phyloP scores from a whole-genome alignment of 495 filamentous ascomycete genomes.

The Trichodelitschia bisporula region DNA sequence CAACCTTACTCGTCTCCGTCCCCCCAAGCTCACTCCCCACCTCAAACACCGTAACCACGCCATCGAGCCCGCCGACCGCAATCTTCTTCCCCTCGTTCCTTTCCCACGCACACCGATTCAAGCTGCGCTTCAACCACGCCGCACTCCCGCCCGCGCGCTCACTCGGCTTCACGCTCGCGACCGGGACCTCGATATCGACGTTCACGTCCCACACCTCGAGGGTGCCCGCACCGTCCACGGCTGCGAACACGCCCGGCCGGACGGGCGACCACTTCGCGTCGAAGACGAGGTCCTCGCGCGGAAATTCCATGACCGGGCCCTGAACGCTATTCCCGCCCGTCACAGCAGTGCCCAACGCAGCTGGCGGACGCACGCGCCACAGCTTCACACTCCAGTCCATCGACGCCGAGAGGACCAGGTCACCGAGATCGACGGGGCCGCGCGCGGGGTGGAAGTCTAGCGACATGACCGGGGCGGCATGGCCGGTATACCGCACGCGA shows the following conservation, averaged over 20 bases:
- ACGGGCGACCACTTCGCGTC: constrained; percentile 84
- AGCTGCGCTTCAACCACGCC: constrained; percentile 37
- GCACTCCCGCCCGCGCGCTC: constrained; percentile 20
- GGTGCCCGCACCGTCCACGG: constrained; percentile 81
- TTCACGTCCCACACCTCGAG: constrained; percentile 92
- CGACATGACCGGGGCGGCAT: constrained; percentile 86
- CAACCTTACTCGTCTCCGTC: constrained; percentile 47
- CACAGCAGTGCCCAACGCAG: constrained; percentile 24
- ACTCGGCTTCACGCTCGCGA: constrained; percentile 46
- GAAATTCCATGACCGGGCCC: constrained; percentile 58
- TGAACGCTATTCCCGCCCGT: constrained; percentile 1
- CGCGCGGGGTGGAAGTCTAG: constrained; percentile 83
- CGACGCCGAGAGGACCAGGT: constrained; percentile 63
- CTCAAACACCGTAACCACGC: constrained; percentile 77
- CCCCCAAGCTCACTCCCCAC: constrained; percentile 68
- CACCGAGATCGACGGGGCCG: constrained; percentile 82
- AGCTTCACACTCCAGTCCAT: constrained; percentile 94
- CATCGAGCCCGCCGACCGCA: constrained; percentile 75
- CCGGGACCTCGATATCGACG: constrained; percentile 73
- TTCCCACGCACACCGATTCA: constrained; percentile 93
- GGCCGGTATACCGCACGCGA: constrained; percentile 61
- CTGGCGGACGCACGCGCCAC: constrained; percentile 73
- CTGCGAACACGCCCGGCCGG: constrained; percentile 75
- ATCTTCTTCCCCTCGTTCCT: constrained; percentile 59
- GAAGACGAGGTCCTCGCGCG: constrained; percentile 86